These are phyloP conservation scores for Cochlearia excelsa DNA, from an alignment of 345 rosid species.

Conservation along the genomic window DNA sequence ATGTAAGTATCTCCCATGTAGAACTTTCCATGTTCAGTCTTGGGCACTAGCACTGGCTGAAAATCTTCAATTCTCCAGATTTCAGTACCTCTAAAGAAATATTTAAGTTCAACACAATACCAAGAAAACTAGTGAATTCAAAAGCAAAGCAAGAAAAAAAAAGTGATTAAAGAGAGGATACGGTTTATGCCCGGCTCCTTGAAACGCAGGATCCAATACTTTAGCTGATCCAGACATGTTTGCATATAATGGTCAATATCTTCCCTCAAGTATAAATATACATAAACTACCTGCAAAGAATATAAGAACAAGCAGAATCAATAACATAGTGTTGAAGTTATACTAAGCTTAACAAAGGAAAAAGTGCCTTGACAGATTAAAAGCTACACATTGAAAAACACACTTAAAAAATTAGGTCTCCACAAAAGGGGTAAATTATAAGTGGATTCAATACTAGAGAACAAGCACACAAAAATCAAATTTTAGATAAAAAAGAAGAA, in stretches of 20 bases:
- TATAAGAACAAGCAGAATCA: too few species aligned
- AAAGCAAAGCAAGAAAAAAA: conserved; percentile 1
- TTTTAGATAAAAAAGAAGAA: too few species aligned
- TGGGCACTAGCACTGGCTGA: conserved; percentile 79
- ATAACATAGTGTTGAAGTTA: too few species aligned
- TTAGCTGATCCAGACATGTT: conserved; percentile 80
- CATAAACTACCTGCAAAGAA: conserved; percentile 11
- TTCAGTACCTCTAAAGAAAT: conserved; percentile 72
- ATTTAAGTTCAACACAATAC: conserved; percentile 52
- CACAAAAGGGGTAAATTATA: too few species aligned
- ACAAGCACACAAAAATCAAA: too few species aligned
- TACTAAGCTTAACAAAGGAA: too few species aligned
- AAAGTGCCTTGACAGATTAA: too few species aligned
- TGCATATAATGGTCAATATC: conserved; percentile 6
- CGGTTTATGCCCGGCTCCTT: conserved; percentile 93
- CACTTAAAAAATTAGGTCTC: too few species aligned
- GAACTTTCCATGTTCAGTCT: conserved; percentile 91
- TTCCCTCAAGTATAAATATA: conserved; percentile 16
- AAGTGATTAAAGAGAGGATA: conserved; percentile 53
- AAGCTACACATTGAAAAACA: too few species aligned
- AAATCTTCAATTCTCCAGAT: conserved; percentile 98
- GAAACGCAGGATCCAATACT: conserved; percentile 88
- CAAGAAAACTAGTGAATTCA: conserved; percentile 12
- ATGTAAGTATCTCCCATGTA: conserved; percentile 94
- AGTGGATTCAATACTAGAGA: too few species aligned